Conservation (phyloP, 495 filamentous ascomycete species). For the Bacidia rubella region DNA sequence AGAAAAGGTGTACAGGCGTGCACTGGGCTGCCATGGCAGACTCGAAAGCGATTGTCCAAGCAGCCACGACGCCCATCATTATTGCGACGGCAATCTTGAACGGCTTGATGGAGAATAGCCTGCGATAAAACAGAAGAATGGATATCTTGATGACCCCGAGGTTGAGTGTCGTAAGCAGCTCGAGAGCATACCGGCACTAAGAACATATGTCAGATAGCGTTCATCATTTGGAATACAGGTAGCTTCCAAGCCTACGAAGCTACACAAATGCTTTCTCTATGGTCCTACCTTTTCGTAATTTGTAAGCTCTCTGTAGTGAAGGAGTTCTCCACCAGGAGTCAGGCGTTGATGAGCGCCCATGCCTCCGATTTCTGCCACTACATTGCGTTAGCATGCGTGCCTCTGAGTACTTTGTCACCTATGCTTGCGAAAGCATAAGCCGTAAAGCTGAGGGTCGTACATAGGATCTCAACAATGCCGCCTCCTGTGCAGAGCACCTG, state of each 20-base stretch:
- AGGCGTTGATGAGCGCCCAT: constrained; percentile 19
- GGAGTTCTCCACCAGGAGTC: constrained; percentile 13
- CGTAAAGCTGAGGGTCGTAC: not conserved
- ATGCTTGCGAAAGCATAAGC: not conserved
- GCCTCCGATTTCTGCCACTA: constrained; percentile 15
- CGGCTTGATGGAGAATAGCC: constrained; percentile 19
- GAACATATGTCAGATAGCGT: not conserved
- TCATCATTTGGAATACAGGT: not conserved
- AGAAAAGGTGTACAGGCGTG: constrained; percentile 16
- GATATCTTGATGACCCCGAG: constrained; percentile 30
- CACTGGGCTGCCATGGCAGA: constrained; percentile 26
- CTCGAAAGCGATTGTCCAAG: constrained; percentile 22
- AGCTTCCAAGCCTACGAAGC: too few relatives aligned
- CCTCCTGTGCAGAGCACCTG: constrained; percentile 4
- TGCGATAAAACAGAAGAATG: constrained; percentile 25
- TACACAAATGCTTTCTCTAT: too few relatives aligned
- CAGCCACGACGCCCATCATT: constrained; percentile 18
- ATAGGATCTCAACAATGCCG: not conserved
- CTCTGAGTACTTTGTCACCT: not conserved
- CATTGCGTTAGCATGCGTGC: not conserved
- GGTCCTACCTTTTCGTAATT: constrained; percentile 20
- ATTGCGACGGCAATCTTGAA: constrained; percentile 15
- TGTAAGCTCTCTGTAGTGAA: constrained; percentile 18
- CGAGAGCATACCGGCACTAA: constrained; percentile 17
- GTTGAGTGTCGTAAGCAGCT: constrained; percentile 22